phyloP scores from a whole-genome alignment of 108 stramenopile species.

The Skeletonema marinoi region DNA sequence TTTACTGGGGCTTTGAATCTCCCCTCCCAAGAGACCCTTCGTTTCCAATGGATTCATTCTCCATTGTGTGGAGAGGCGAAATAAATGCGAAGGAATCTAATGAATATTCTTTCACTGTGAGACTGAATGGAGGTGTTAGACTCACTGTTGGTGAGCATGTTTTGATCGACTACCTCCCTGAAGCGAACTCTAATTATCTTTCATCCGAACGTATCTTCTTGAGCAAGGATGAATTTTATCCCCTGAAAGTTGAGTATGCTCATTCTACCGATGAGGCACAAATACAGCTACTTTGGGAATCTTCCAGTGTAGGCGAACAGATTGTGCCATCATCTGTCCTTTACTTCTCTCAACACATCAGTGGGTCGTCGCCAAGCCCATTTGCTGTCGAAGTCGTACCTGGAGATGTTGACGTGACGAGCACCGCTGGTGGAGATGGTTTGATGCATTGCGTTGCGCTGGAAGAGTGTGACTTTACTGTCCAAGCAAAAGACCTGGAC shows the following conservation, averaged over 20 bases:
- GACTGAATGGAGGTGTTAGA: conserved; percentile 40
- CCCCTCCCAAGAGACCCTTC: conserved; percentile 46
- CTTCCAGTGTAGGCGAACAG: conserved; percentile 10
- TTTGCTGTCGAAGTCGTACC: conserved; percentile 37
- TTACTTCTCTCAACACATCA: conserved; percentile 60
- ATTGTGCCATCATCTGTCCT: conserved; percentile 56
- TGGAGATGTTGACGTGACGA: conserved; percentile 25
- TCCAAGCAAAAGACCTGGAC: conserved; percentile 57
- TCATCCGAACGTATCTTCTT: conserved; percentile 11
- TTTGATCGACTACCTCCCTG: conserved; percentile 48
- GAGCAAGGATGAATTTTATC: conserved; percentile 39
- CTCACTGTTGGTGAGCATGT: conserved; percentile 48
- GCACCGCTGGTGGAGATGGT: conserved; percentile 59
- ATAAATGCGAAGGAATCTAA: conserved; percentile 46
- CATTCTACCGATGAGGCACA: conserved; percentile 51
- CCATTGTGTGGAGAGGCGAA: conserved; percentile 66
- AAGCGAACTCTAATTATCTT: conserved; percentile 5
- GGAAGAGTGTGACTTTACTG: conserved; percentile 57
- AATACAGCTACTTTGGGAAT: conserved; percentile 54
- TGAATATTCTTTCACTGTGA: conserved; percentile 46
- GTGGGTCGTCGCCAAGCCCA: conserved; percentile 27
- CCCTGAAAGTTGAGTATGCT: conserved; percentile 53
- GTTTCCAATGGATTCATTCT: conserved; percentile 80
- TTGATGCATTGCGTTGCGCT: conserved; percentile 54
- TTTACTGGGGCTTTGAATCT: conserved; percentile 64